A percentile compares a stretch with the other conserved stretches of the same genome.
Conservation (phyloP, 192 early-diverging fungal genomes). For the Backusella australiensis region DNA sequence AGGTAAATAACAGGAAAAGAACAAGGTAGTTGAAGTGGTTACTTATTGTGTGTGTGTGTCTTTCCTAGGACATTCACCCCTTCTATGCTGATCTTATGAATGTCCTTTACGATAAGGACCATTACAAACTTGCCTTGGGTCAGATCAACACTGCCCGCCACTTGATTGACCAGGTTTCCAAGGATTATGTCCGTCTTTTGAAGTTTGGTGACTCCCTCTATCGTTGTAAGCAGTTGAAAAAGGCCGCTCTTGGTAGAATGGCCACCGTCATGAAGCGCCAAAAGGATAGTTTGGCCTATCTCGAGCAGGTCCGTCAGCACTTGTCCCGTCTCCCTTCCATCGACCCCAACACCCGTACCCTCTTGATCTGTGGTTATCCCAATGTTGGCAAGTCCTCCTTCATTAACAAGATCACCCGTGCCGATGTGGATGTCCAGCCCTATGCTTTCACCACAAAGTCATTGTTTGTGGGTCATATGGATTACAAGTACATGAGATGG, state of each 20-base stretch:
- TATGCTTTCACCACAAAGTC: conserved; percentile 99
- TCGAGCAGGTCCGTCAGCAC: conserved; percentile 99
- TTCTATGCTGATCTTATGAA: conserved; percentile 99
- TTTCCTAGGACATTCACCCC: conserved; percentile 89
- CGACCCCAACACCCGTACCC: conserved; percentile 99
- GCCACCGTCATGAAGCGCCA: conserved; percentile 99
- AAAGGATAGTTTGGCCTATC: conserved; percentile 93
- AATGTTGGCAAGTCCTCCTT: conserved; percentile 99
- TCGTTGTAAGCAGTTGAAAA: conserved; percentile 98
- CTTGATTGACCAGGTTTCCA: conserved; percentile 94
- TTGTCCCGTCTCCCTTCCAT: conserved; percentile 97
- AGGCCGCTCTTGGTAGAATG: conserved; percentile 98
- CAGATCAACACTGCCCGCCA: conserved; percentile 98
- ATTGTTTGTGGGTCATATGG: conserved; percentile 99
- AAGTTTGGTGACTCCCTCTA: conserved; percentile 99
- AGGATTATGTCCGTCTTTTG: conserved; percentile 94
- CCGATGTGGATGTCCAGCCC: conserved; percentile 99
- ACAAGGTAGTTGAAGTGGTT: too few relatives aligned
- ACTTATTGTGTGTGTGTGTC: too few relatives aligned
- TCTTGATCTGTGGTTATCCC: conserved; percentile 99
- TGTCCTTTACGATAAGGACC: conserved; percentile 99
- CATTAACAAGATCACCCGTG: conserved; percentile 98
- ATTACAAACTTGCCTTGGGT: conserved; percentile 98
- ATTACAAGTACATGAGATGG: conserved; percentile 99
- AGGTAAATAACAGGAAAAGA: conserved; percentile 54